Base-by-base conservation (phyloP, 257 asterid genomes). In the Anisodus tanguticus region DNA sequence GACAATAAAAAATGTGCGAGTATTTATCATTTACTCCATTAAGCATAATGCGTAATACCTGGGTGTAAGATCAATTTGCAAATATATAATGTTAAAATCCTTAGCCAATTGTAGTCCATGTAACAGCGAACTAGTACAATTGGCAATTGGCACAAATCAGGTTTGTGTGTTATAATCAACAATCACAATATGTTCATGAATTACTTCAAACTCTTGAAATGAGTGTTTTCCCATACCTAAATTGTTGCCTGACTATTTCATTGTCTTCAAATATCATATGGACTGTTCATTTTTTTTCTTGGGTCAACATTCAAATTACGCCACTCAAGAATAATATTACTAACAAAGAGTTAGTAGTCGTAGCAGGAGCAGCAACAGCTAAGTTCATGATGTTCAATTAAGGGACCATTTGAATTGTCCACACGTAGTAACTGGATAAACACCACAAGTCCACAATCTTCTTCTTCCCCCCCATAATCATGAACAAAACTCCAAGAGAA, bases 321-420 rank as follows among this genome's bases (percentile, higher is more conserved):
- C 47, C 11, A 22, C 64, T 76, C 22, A 76, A 76, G 63, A 51
- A 76, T 26, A 51, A 74, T 47, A 10, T 9, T n/a, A 74, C 39
- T 31, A 53, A 53, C n/a, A 13, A 76, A 77, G 64, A 26, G 26
- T 49, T 11, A 22, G 9, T 26, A 19, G 68, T 62, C 39, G 39
- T 62, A 62, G 68, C 68, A 19, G 15, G 8, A 45, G 80, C 13
- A 76, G 47, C 63, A 76, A 76, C 63, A 51, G 81, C 15, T 53
- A 77, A 53, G 49, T 77, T 53, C 5, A 45, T 43, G 45, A 37
- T n/a, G 10, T 71, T 45, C 0, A 51, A 26, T 53, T 26, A 77
- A 51, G 82, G 82, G 82, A 53, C 64, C 82, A 77, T 51, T 77
- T 77, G 64, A 77, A 53, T 53, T 53, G 64, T 77, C 82, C 82